A percentile compares a stretch with the other conserved stretches of the same genome.
Evolutionary conservation across 768 basidiomycete species (phyloP).

Genomic region (Tricholoma terreum): DNA sequence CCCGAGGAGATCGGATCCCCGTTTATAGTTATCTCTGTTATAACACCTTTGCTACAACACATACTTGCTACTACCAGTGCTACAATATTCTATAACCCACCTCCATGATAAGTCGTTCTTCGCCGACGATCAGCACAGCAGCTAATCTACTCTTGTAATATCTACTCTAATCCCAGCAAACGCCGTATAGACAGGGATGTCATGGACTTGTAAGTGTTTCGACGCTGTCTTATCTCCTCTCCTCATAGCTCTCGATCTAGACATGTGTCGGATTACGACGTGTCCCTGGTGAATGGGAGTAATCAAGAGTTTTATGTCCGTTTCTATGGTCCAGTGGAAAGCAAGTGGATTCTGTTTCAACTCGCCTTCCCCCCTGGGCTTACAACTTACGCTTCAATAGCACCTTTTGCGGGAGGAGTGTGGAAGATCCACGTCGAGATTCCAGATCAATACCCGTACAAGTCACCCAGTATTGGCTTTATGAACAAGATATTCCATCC

Average conservation of each 20-base stretch:
- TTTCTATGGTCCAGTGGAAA: constrained; percentile 92
- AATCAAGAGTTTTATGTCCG: constrained; percentile 99
- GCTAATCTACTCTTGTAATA: constrained; percentile 16
- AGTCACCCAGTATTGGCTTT: constrained; percentile 98
- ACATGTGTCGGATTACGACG: constrained; percentile 98
- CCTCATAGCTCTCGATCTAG: constrained; percentile 38
- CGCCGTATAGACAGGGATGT: constrained; percentile 98
- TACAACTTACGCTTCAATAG: constrained; percentile 37
- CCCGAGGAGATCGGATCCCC: no score
- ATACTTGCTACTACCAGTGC: no score
- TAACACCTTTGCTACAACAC: no score
- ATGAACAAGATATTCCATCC: constrained; percentile 99
- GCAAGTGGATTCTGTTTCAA: constrained; percentile 46
- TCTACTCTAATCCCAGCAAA: constrained; percentile 77
- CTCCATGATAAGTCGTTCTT: constrained; percentile 57
- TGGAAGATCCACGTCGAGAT: constrained; percentile 99
- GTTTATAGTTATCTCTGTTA: no score
- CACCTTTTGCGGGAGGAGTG: constrained; percentile 94
- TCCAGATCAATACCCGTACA: constrained; percentile 98
- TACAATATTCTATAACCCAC: neutral
- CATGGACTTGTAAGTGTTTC: constrained; percentile 83
- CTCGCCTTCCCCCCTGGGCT: neutral
- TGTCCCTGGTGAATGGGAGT: constrained; percentile 94
- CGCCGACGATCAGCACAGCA: neutral
- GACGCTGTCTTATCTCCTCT: constrained; percentile 4